Conservation (phyloP, 352 stramenopile species). For the Phytophthora cactorum region DNA sequence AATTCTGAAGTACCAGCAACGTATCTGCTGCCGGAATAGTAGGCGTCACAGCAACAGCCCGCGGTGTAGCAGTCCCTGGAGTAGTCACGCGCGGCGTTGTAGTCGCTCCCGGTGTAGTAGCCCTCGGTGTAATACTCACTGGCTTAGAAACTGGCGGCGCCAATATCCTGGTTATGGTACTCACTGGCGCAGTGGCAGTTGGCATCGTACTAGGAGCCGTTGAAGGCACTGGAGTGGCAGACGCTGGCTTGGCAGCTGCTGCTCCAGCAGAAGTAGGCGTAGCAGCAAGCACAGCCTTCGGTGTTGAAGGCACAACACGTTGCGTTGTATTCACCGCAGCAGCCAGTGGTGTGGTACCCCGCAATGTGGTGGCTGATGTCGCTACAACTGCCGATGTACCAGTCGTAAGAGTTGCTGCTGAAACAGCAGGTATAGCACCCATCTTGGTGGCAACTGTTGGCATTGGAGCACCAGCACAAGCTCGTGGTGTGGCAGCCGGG, state of each 20-base stretch:
- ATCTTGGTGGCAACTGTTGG: slow-evolving; percentile 1
- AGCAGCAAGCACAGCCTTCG: background rate
- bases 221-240: background rate
- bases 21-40: slow-evolving; percentile 29
- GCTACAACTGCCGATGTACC: too few species aligned
- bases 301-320: background rate
- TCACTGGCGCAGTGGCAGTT: background rate
- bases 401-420: background rate
- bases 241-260: background rate
- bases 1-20: slow-evolving; percentile 62
- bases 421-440: background rate
- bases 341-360: background rate
- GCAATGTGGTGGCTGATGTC: background rate
- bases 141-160: slow-evolving; percentile 7
- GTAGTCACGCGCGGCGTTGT: background rate
- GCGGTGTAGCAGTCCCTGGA: background rate
- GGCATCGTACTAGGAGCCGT: background rate
- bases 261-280: slow-evolving; percentile 1
- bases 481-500: background rate
- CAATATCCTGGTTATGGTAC: slow-evolving; percentile 14
- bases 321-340: background rate
- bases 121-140: slow-evolving; percentile 1
- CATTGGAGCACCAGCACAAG: background rate
- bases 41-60: background rate
- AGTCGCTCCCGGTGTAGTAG: background rate